Base-by-base conservation (phyloP, 495 filamentous ascomycete genomes). In the Penicillium lagena region DNA sequence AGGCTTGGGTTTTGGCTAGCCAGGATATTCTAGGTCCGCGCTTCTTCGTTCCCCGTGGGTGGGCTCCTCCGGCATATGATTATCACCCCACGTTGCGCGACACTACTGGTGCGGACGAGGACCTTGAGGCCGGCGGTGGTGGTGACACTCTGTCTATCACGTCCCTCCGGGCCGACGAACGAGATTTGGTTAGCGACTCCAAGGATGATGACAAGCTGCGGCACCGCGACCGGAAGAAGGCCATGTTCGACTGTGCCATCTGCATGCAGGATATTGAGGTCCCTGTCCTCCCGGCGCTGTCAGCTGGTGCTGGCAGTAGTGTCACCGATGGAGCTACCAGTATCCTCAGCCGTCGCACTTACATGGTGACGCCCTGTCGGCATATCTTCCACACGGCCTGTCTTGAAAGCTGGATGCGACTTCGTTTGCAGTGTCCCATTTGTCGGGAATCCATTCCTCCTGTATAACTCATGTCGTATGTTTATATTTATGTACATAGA, bases 361-460 rank as follows among this genome's bases (percentile, higher is more conserved):
- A 96, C 63, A 98, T 98, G 93, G 89, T 97, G 17, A 98, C 93
- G 42, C 91, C 93, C 30, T 98, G 93, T 61, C 76, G 89, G 42
- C 93, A 98, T 70, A 90, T 96, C 17, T 98, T 97, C 60, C 93
- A 98, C 59, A 94, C 85, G 37, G 72, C 79, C 40, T 98, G 93
- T 60, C 71, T 98, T 56, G 90, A 97, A 64, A 90, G 89, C 31
- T 97, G 93, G 93, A 94, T 96, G 86, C 77, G 83, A 55, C 88
- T 90, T 59, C 70, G 93, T 43, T 63, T 98, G 58, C 87, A 93
- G 66, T 98, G 93, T 72, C 93, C 93, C 7, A 96, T 96, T 52
- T 98, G 93, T 68, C 78, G 93, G 55, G 91, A 96, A 68, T 80
- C 81, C 50, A 65, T 96, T 51, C 89, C 89, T 43, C 87, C 90